Conservation (phyloP, 345 rosid species). For the Geranium rotundifolium region DNA sequence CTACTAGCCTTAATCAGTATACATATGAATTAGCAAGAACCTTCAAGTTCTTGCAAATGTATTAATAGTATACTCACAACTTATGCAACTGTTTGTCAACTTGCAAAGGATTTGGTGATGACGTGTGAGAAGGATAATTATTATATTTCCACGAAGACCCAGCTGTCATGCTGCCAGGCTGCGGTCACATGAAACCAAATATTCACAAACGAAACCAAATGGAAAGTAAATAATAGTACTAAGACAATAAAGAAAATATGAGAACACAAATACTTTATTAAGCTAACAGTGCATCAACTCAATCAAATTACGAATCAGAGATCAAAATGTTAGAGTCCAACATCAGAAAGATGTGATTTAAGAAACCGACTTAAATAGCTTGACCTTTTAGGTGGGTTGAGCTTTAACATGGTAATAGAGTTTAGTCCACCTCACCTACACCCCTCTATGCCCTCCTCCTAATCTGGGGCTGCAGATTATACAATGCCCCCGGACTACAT, state of each 20-base stretch:
- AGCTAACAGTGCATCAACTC: neutral
- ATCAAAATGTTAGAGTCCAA: no score
- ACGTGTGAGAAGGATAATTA: constrained; percentile 21
- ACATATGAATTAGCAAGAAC: neutral
- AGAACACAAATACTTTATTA: neutral
- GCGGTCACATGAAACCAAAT: constrained; percentile 15
- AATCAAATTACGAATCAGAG: neutral
- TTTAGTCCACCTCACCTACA: no score
- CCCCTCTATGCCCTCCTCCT: no score
- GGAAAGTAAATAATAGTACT: neutral
- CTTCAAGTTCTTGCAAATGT: neutral
- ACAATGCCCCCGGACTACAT: no score
- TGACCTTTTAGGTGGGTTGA: no score
- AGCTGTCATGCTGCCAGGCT: constrained; percentile 32
- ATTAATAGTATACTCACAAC: constrained; percentile 44
- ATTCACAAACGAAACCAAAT: constrained; percentile 1
- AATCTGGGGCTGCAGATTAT: no score
- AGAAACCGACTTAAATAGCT: no score
- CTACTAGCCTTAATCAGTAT: no score
- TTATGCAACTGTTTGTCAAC: constrained; percentile 71
- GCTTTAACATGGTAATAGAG: no score
- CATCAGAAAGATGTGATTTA: no score
- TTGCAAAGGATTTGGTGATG: constrained; percentile 26
- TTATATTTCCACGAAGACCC: constrained; percentile 47
- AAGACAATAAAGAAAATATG: neutral